These are phyloP conservation scores for Rugonectria rugulosa DNA, from an alignment of 2,329 filamentous ascomycete genomes.

Conservation along the genomic window DNA sequence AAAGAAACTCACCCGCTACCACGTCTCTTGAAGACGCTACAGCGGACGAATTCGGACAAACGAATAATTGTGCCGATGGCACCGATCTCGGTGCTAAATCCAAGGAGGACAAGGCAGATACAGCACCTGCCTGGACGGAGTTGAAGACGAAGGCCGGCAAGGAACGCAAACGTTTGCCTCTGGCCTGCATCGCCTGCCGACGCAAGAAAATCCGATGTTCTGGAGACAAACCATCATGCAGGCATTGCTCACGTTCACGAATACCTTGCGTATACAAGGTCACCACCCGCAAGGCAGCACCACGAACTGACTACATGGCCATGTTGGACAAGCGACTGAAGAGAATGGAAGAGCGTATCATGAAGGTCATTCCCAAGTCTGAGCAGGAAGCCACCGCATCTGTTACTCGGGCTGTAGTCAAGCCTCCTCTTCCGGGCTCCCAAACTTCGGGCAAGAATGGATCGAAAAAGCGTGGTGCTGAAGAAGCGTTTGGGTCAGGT, in stretches of 20 bases:
- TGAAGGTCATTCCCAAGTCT: slow-evolving; percentile 91
- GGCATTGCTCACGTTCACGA: slow-evolving; percentile 90
- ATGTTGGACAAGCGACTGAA: slow-evolving; percentile 97
- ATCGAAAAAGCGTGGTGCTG: slow-evolving; percentile 80
- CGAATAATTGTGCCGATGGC: slow-evolving; percentile 56
- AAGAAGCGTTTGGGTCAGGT: slow-evolving; percentile 90
- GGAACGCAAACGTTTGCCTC: slow-evolving; percentile 88
- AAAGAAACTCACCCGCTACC: slow-evolving; percentile 51
- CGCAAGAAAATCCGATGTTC: slow-evolving; percentile 98
- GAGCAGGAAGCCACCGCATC: slow-evolving; percentile 73
- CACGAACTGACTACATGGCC: slow-evolving; percentile 97
- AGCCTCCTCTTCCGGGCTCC: slow-evolving; percentile 73
- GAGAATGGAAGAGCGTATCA: slow-evolving; percentile 96
- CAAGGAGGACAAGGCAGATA: slow-evolving; percentile 66
- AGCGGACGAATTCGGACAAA: slow-evolving; percentile 65
- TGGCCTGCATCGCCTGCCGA: slow-evolving; percentile 94
- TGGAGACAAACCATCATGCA: slow-evolving; percentile 96
- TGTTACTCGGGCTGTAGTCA: slow-evolving; percentile 83
- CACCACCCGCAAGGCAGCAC: slow-evolving; percentile 90
- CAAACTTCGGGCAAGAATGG: slow-evolving; percentile 53
- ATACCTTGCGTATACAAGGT: slow-evolving; percentile 99
- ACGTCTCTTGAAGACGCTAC: slow-evolving; percentile 61
- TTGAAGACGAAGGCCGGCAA: slow-evolving; percentile 93
- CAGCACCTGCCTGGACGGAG: slow-evolving; percentile 77
- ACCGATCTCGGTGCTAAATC: slow-evolving; percentile 61